Conservation (phyloP, 2,329 filamentous ascomycete species). For the Xenoacremonium recifei region DNA sequence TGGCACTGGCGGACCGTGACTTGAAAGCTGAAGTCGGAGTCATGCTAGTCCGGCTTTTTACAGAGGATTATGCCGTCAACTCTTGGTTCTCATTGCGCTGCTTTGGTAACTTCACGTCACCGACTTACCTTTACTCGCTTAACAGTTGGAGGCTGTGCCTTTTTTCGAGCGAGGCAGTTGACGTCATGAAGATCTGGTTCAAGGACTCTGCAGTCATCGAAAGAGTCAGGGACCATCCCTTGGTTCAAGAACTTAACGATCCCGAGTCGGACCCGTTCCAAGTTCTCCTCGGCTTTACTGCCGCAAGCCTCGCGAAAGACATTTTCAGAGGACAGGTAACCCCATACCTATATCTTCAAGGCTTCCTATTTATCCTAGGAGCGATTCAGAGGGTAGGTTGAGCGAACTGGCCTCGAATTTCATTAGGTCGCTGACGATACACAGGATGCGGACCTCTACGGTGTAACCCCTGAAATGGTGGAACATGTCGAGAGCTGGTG, state of each 20-base stretch:
- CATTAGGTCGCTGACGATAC: not conserved
- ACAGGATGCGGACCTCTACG: not conserved
- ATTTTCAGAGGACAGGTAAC: constrained; percentile 1
- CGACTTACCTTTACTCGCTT: not conserved
- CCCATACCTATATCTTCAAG: not conserved
- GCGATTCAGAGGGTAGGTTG: constrained; percentile 1
- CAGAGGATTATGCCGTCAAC: constrained; percentile 3
- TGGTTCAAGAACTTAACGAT: constrained; percentile 5
- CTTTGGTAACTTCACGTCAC: not conserved
- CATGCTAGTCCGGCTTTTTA: constrained; percentile 9
- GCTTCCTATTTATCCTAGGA: not conserved
- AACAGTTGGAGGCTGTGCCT: not conserved
- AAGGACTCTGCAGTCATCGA: constrained; percentile 12
- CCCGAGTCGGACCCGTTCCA: not conserved
- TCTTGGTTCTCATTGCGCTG: constrained; percentile 1
- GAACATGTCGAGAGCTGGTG: constrained; percentile 5
- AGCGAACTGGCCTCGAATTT: not conserved
- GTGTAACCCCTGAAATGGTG: constrained; percentile 2
- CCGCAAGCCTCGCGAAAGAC: not conserved
- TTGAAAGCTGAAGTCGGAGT: constrained; percentile 8
- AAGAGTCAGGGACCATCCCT: constrained; percentile 5
- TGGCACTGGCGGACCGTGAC: constrained; percentile 6
- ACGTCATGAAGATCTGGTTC: constrained; percentile 7
- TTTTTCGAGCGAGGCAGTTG: not conserved
- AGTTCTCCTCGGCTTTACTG: not conserved